Evolutionary conservation across 2,329 filamentous ascomycete genomes (phyloP).

Genomic region (Claviceps sp.): DNA sequence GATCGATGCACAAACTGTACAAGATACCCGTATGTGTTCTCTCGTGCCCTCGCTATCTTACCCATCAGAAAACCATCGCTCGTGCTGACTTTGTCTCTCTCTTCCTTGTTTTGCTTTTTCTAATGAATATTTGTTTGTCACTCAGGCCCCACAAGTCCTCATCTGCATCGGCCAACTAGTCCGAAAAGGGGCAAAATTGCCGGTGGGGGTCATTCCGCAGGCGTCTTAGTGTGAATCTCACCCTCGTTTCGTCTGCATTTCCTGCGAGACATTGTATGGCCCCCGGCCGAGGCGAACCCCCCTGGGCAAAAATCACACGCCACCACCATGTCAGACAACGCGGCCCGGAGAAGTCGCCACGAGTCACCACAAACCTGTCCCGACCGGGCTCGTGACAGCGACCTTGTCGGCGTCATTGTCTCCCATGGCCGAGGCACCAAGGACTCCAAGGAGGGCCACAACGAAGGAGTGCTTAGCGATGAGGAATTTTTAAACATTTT

Average conservation of each 20-base stretch:
- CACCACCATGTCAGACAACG: conserved; percentile 47
- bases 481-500: too few species aligned
- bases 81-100: neutral
- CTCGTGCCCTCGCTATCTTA: neutral
- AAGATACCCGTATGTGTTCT: conserved; percentile 56
- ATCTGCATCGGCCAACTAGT: conserved; percentile 20
- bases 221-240: conserved; percentile 40
- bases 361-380: conserved; percentile 16
- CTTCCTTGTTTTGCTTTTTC: too few species aligned
- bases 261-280: conserved; percentile 45
- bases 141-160: too few species aligned
- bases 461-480: too few species aligned
- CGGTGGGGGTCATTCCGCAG: conserved; percentile 56
- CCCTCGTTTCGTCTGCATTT: conserved; percentile 45
- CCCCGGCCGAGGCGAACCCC: conserved; percentile 25
- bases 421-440: neutral
- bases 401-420: neutral
- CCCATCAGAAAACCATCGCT: too few species aligned
- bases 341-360: conserved; percentile 43
- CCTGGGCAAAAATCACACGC: conserved; percentile 27
- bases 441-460: neutral
- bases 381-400: conserved; percentile 27
- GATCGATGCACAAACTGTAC: conserved; percentile 68
- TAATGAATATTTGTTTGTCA: neutral
- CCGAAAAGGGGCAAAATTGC: conserved; percentile 58